A percentile compares a stretch with the other conserved stretches of the same genome.
Evolutionary conservation across 1,284 basidiomycete species (phyloP).

Genomic region (Tausonia pullulans): DNA sequence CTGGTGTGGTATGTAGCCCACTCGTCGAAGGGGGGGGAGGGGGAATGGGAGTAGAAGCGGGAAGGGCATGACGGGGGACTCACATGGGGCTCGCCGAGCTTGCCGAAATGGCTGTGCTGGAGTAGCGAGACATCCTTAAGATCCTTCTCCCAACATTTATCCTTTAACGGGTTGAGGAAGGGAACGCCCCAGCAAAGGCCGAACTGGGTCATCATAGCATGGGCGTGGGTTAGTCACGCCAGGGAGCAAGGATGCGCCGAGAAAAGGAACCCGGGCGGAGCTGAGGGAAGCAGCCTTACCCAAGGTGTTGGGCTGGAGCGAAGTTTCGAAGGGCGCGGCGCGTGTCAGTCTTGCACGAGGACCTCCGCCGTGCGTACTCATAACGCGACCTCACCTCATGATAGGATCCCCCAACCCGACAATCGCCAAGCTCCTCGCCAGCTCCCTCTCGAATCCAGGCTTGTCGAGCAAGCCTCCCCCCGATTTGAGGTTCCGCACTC

Average conservation of each 20-base stretch:
- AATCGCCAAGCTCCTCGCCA: background rate
- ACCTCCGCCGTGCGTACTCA: too few relatives aligned
- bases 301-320: background rate
- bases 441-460: background rate
- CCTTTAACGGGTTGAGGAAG: background rate
- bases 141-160: too few relatives aligned
- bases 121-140: too few relatives aligned
- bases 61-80: background rate
- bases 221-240: too few relatives aligned
- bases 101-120: background rate
- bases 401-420: background rate
- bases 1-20: too few relatives aligned
- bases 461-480: background rate
- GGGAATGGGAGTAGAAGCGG: too few relatives aligned
- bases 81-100: background rate
- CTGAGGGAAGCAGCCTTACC: background rate
- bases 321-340: too few relatives aligned
- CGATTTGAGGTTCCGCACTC: background rate
- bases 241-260: background rate
- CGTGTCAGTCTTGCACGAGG: too few relatives aligned
- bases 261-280: too few relatives aligned
- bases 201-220: background rate
- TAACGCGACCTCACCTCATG: too few relatives aligned
- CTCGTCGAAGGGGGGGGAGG: background rate
- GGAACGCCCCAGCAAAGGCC: slow-evolving; percentile 4